phyloP scores from a whole-genome alignment of 208 protist species.

The Crithidia acanthocephali region DNA sequence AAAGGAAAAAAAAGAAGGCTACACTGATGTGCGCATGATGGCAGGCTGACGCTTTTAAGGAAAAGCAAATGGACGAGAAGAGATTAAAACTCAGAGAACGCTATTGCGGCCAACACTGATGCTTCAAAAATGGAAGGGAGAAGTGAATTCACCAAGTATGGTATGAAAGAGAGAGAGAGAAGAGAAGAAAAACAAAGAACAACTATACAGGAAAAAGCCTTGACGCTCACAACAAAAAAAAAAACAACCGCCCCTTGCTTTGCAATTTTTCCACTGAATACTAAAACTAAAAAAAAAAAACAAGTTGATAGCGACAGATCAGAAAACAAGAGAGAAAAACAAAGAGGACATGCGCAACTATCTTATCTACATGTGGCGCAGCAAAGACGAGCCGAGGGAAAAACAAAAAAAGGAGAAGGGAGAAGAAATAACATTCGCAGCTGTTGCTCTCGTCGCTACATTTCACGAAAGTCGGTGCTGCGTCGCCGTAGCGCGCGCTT shows the following conservation, averaged over 20 bases:
- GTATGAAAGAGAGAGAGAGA: not conserved
- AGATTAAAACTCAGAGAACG: not conserved
- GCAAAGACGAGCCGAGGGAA: no score
- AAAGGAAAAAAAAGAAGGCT: not conserved
- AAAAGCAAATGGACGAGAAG: not conserved
- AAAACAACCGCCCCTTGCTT: not conserved
- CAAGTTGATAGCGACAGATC: no score
- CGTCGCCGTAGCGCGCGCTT: slow-evolving; percentile 27
- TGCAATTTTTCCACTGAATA: no score
- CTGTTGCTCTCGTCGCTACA: not conserved
- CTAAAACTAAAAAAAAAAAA: no score
- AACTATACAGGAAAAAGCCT: not conserved
- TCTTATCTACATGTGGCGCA: no score
- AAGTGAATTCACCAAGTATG: not conserved
- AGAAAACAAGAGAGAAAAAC: no score
- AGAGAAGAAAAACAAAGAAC: not conserved
- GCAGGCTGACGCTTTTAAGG: no score
- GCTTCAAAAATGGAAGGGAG: no score
- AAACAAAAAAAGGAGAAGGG: no score
- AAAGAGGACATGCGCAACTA: no score
- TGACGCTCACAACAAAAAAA: no score
- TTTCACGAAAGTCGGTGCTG: slow-evolving; percentile 23
- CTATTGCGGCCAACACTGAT: no score
- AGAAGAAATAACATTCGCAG: not conserved
- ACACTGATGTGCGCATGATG: not conserved